phyloP scores from a whole-genome alignment of 352 stramenopile genomes.

The Phytopythium aichiense region DNA sequence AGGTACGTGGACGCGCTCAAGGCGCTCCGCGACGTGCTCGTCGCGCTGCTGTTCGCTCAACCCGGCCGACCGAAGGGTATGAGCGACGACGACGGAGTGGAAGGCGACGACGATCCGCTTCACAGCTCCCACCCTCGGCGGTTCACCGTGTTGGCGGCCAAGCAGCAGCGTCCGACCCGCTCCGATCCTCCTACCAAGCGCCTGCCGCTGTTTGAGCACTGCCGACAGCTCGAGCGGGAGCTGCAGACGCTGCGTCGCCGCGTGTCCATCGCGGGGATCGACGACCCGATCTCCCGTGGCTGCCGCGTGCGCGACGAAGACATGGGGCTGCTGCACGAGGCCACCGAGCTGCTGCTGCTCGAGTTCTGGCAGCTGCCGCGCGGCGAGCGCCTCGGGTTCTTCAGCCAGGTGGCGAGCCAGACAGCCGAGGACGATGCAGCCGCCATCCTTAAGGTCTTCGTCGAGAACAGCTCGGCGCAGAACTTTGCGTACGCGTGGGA shows the following conservation, averaged over 20 bases:
- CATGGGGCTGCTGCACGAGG: slow-evolving; percentile 47
- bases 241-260: slow-evolving; percentile 36
- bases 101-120: slow-evolving; percentile 15
- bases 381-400: slow-evolving; percentile 55
- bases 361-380: slow-evolving; percentile 64
- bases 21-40: slow-evolving; percentile 47
- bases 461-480: slow-evolving; percentile 41
- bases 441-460: slow-evolving; percentile 39
- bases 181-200: slow-evolving; percentile 4
- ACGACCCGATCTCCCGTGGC: not conserved
- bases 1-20: slow-evolving; percentile 55
- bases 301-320: slow-evolving; percentile 24
- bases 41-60: slow-evolving; percentile 44
- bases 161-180: not conserved
- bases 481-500: slow-evolving; percentile 50
- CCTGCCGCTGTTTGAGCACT: slow-evolving; percentile 58
- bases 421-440: slow-evolving; percentile 39
- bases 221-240: slow-evolving; percentile 58
- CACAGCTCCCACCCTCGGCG: slow-evolving; percentile 11
- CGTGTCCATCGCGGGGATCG: slow-evolving; percentile 18
- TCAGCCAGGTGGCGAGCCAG: slow-evolving; percentile 69
- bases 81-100: slow-evolving; percentile 11
- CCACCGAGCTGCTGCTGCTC: slow-evolving; percentile 54
- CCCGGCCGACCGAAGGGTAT: slow-evolving; percentile 4
- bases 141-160: slow-evolving; percentile 11